Evolutionary conservation across 345 rosid species (phyloP).

Genomic region (Eucalyptus tenuipes): DNA sequence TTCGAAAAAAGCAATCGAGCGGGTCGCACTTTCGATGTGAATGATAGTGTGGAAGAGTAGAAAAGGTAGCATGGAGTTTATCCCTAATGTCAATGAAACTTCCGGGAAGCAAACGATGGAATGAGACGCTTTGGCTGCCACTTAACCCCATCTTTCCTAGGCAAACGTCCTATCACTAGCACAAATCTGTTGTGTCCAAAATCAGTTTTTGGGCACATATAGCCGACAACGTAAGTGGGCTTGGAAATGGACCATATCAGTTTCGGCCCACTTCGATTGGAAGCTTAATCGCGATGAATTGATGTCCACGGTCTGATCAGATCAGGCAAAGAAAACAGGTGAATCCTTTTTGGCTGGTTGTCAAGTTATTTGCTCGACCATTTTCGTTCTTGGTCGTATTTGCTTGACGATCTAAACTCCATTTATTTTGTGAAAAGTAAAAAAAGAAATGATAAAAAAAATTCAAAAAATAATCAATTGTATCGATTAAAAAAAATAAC

Average conservation of each 20-base stretch:
- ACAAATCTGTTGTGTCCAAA: background rate
- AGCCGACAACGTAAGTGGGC: background rate
- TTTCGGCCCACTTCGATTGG: background rate
- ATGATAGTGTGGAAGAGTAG: background rate
- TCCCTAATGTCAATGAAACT: background rate
- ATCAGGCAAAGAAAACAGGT: background rate
- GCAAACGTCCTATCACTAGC: background rate
- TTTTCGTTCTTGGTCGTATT: too few species aligned
- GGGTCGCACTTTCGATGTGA: fast-evolving
- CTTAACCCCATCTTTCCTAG: background rate
- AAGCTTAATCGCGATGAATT: background rate
- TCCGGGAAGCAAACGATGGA: background rate
- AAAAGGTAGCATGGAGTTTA: background rate
- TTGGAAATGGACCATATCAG: background rate
- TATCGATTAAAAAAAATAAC: too few species aligned
- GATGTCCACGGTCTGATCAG: background rate
- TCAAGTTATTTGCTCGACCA: background rate
- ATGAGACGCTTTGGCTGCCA: background rate
- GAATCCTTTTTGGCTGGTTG: background rate
- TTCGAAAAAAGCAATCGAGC: background rate
- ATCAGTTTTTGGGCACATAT: background rate
- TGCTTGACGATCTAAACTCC: too few species aligned
- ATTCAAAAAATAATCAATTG: too few species aligned
- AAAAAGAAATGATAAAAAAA: too few species aligned
- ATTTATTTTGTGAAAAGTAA: too few species aligned